These are phyloP conservation scores for Strobilomyces dryophilus DNA, from an alignment of 768 basidiomycete species.

Conservation along the genomic window DNA sequence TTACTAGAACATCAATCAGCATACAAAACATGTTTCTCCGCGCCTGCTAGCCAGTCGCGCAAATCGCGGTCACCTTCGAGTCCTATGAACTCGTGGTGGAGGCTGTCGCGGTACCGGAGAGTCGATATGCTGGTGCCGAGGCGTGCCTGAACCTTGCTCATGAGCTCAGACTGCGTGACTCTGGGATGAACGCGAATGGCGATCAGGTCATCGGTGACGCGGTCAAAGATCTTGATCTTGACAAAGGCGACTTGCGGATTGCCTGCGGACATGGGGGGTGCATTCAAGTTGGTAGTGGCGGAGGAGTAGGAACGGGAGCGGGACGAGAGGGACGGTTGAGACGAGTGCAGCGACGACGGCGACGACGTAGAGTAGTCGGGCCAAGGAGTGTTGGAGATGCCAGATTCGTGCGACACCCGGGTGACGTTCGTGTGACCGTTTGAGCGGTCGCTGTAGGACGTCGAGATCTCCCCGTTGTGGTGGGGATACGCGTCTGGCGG, in stretches of 20 bases:
- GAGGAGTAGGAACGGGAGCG: constrained; percentile 59
- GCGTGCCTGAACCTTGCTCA: constrained; percentile 88
- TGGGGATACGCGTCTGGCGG: constrained; percentile 24
- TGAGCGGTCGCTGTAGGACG: constrained; percentile 33
- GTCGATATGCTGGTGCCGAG: constrained; percentile 68
- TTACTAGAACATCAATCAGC: constrained; percentile 48
- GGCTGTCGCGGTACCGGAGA: constrained; percentile 73
- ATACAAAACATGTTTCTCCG: constrained; percentile 81
- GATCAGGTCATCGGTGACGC: constrained; percentile 89
- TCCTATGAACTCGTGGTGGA: constrained; percentile 59
- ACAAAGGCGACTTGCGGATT: constrained; percentile 86
- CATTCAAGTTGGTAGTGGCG: constrained; percentile 48
- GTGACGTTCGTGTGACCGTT: constrained; percentile 16
- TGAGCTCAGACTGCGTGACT: constrained; percentile 79
- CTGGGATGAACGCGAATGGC: constrained; percentile 95
- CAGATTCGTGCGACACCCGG: constrained; percentile 31
- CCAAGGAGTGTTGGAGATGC: constrained; percentile 24
- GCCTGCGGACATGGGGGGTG: constrained; percentile 69
- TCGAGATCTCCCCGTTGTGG: constrained; percentile 27
- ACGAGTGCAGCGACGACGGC: constrained; percentile 46
- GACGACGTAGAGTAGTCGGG: constrained; percentile 36
- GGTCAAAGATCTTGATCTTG: constrained; percentile 98
- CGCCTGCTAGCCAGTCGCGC: constrained; percentile 67
- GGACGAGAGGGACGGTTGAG: constrained; percentile 47
- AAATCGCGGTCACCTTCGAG: constrained; percentile 63